Evolutionary conservation across 2,329 filamentous ascomycete genomes (phyloP), one percentile per base, ranked within the genome.

Genomic region (Dendrostoma leiphaemia): DNA sequence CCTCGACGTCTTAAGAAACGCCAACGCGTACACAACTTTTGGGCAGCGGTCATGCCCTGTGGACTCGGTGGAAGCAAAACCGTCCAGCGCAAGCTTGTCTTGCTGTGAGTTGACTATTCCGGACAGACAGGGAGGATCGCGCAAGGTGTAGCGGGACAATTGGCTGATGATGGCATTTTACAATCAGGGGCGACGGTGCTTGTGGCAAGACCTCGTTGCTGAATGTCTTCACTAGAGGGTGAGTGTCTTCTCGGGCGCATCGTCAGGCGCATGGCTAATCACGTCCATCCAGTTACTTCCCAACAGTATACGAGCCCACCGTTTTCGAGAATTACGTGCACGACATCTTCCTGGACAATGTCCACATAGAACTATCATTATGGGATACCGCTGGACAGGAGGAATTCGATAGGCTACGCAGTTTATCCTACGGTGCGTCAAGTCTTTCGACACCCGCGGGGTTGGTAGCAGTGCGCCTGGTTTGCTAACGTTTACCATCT

Each of bases 251-350:
- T 6, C 19, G n/a, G n/a, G 12, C 28, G 31, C 15, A n/a, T 32
- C 19, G 15, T 28, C 13, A 26, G 32, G 12, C 31, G 21, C 12
- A 5, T 12, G 32, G 48, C 41, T 29, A 26, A 35, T 41, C 24
- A 8, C 12, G 21, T 19, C 23, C 23, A n/a, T 32, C 37, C 64
- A 93, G 90, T 60, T 96, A 97, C 74, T 99, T 99, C 72, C 93
- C 93, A 48, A 97, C 93, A 54, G 93, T 97, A 67, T 97, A 97
- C 77, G 92, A 97, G 74, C 94, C 94, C 51, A 99, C 93, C 32
- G 93, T 97, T 61, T 97, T 97, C 74, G 93, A 99, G 72, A 99
- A 99, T 75, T 99, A 97, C 73, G 93, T 99, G 60, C 93, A 99
- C 71, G 93, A 99, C 71, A 97, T 99, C 71, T 99, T 96, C 72